Conservation (phyloP, 2,329 filamentous ascomycete species). For the Harringtonia aguacate region DNA sequence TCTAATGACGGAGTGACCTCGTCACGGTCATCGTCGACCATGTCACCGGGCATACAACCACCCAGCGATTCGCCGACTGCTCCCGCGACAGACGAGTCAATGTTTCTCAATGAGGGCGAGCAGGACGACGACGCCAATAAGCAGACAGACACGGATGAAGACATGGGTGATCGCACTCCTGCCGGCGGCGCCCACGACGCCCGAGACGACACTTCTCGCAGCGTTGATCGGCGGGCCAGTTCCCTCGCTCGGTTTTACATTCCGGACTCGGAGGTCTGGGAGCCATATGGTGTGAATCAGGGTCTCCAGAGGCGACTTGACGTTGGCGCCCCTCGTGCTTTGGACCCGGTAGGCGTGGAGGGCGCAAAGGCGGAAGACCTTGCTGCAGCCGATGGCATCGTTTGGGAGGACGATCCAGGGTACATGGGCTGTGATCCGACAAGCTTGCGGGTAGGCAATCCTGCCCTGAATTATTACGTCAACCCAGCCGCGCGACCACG, state of each 20-base stretch:
- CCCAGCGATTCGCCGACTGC: not conserved
- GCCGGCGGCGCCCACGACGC: not conserved
- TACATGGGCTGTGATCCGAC: constrained; percentile 44
- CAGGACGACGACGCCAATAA: constrained; percentile 17
- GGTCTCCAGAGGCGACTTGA: constrained; percentile 7
- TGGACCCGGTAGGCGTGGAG: constrained; percentile 14
- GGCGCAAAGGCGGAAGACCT: constrained; percentile 24
- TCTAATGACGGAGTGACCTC: not conserved
- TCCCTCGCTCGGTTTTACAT: constrained; percentile 1
- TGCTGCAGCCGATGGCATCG: constrained; percentile 16
- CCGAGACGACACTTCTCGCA: not conserved
- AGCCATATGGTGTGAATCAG: constrained; percentile 8
- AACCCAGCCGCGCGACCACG: not conserved
- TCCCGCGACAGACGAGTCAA: constrained; percentile 7
- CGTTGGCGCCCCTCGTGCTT: constrained; percentile 5
- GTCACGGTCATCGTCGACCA: constrained; percentile 28
- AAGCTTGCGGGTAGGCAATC: constrained; percentile 38
- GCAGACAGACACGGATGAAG: constrained; percentile 16
- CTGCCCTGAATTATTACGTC: not conserved
- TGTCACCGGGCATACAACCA: constrained; percentile 31
- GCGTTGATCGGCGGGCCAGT: not conserved
- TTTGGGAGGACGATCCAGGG: constrained; percentile 21
- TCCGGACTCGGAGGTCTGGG: constrained; percentile 9
- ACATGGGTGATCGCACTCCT: constrained; percentile 3
- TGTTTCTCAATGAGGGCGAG: constrained; percentile 6